Percentiles rank a stretch among this genome's conserved stretches.
phyloP scores from a whole-genome alignment of 345 rosid genomes.

The Ceriops decandra region DNA sequence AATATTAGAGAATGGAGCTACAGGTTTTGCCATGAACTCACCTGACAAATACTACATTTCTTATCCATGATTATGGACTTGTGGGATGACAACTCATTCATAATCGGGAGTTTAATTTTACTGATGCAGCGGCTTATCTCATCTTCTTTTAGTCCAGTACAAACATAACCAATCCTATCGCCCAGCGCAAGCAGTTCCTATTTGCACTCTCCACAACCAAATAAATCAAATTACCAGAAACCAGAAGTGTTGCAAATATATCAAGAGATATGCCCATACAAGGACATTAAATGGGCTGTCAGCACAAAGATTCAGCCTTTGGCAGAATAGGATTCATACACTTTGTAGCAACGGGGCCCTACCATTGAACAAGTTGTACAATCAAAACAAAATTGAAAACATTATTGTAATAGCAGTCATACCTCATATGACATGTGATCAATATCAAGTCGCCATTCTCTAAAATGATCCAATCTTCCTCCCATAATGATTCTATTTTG shows the following conservation, averaged over 20 bases:
- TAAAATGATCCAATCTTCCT: constrained; percentile 48
- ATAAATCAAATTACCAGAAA: not conserved
- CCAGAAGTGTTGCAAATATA: not conserved
- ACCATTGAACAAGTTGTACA: not conserved
- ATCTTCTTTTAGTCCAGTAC: constrained; percentile 76
- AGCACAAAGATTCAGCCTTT: not conserved
- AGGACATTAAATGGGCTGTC: not conserved
- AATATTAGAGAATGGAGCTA: not conserved
- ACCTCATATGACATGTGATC: constrained; percentile 67
- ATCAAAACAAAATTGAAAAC: not conserved
- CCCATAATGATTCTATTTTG: constrained; percentile 46
- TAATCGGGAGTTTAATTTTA: constrained; percentile 42
- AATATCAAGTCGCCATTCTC: constrained; percentile 54
- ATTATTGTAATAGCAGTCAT: not conserved
- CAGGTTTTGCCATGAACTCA: constrained; percentile 13
- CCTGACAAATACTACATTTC: constrained; percentile 93
- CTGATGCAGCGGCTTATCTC: constrained; percentile 64
- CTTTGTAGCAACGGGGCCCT: not conserved
- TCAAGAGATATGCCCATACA: not conserved
- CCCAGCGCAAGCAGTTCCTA: constrained; percentile 87
- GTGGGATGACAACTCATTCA: constrained; percentile 36
- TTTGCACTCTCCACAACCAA: constrained; percentile 13
- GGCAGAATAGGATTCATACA: not conserved
- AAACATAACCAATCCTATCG: constrained; percentile 79
- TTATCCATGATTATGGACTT: constrained; percentile 32